Evolutionary conservation across 306 rosid species (phyloP).

Genomic region (Lathyrus oleraceus): DNA sequence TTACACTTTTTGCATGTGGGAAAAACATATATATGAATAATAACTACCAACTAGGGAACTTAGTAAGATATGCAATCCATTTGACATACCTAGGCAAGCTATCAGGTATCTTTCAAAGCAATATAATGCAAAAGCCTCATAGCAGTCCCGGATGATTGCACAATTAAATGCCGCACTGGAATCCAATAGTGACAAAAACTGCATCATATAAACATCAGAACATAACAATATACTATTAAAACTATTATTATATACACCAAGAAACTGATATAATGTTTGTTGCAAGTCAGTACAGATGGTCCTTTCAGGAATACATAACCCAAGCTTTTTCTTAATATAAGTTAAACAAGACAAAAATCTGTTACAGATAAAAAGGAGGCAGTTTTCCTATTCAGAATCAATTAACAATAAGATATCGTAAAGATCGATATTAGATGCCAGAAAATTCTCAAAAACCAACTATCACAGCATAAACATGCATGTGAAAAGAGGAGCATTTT

Average conservation of each 20-base stretch:
- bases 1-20: slow-evolving; percentile 8
- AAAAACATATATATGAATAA: slow-evolving; percentile 15
- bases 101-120: slow-evolving; percentile 97
- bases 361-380: background rate
- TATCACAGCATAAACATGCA: slow-evolving; percentile 1
- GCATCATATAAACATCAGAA: slow-evolving; percentile 46
- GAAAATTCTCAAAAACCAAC: background rate
- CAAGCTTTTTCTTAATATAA: slow-evolving; percentile 30
- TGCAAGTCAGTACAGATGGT: slow-evolving; percentile 18
- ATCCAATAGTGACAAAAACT: slow-evolving; percentile 88
- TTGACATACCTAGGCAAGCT: slow-evolving; percentile 88
- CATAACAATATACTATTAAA: slow-evolving; percentile 17
- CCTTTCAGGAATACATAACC: slow-evolving; percentile 14
- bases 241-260: slow-evolving; percentile 18
- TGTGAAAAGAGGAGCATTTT: slow-evolving; percentile 2
- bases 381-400: slow-evolving; percentile 10
- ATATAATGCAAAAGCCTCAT: slow-evolving; percentile 97
- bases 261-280: slow-evolving; percentile 22
- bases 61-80: slow-evolving; percentile 11
- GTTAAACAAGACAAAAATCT: slow-evolving; percentile 12
- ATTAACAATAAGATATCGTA: slow-evolving; percentile 19
- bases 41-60: slow-evolving; percentile 21
- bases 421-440: slow-evolving; percentile 12
- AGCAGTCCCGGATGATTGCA: slow-evolving; percentile 93
- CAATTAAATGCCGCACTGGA: slow-evolving; percentile 90